Evolutionary conservation across 495 filamentous ascomycete genomes (phyloP), one percentile per base, ranked within the genome.

Genomic region (Platismatia glauca): DNA sequence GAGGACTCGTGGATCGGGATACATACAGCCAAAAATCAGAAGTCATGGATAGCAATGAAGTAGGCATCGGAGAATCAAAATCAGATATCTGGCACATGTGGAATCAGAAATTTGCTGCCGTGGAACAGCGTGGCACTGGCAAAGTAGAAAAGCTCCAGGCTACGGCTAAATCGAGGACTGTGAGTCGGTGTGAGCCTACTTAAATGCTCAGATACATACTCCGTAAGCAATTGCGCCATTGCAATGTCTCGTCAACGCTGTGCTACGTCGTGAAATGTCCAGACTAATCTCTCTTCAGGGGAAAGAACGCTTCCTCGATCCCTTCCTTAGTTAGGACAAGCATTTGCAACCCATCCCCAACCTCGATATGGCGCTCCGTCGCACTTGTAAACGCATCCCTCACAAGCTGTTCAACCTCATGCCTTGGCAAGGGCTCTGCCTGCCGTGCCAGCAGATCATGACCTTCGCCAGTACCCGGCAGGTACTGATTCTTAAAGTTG

Each of bases 401-500:
- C 60, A 97, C 95, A 62, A 98, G 73, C 66, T 86, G 81, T 76
- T 93, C 89, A 31, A 95, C 94, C 33, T 87, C 84, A 37, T 80
- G 76, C 67, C 82, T 81, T 33, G 86, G 79, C 68, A 97, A 77
- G 59, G 82, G 81, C 70, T 86, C 82, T 64, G 85, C 79, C 68
- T 85, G 82, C 69, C 77, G 76, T 70, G 84, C 80, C 75, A 89
- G 75, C 59, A 96, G 81, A 29, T 84, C 88, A 74, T 94, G 89
- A 44, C 91, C 92, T 68, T 83, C 83, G 60, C 89, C 91, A 69
- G 88, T 91, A n/a, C 85, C 87, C 13, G 94, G 94, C 34, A 91
- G 79, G 73, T 96, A 95, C 78, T 97, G 94, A 73, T 98, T 98
- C 82, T 97, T 97, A 81, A 91, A 94, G 77, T 97, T 97, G 78